A percentile compares a stretch with the other conserved stretches of the same genome.
Evolutionary conservation across 305 asterid species (phyloP).

Genomic region (Euphrasia arctica): DNA sequence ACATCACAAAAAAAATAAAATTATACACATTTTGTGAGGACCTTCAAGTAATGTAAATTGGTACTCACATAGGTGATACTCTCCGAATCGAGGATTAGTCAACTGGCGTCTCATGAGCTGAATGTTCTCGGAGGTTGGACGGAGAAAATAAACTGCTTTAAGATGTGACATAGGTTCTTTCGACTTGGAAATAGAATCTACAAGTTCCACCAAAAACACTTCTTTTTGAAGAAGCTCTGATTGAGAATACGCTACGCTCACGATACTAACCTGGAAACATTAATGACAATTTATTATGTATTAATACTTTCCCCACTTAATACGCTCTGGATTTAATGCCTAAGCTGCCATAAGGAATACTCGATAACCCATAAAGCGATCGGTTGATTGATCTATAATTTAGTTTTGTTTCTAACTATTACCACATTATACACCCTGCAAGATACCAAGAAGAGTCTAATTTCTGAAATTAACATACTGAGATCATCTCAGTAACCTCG

Average conservation of each 20-base stretch:
- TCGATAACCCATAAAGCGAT: background rate
- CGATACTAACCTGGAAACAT: slow-evolving; percentile 83
- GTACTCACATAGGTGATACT: slow-evolving; percentile 91
- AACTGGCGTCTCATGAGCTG: slow-evolving; percentile 85
- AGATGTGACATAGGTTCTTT: slow-evolving; percentile 97
- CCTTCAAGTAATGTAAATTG: slow-evolving; percentile 6
- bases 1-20: slow-evolving; percentile 9
- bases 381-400: background rate
- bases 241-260: slow-evolving; percentile 92
- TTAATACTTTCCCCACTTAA: too few species aligned
- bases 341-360: background rate
- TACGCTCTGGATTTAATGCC: background rate
- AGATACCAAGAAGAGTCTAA: too few species aligned
- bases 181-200: slow-evolving; percentile 90
- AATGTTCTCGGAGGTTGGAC: slow-evolving; percentile 85
- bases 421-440: background rate
- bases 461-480: too few species aligned
- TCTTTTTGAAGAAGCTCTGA: slow-evolving; percentile 98
- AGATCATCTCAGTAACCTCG: slow-evolving; percentile 17
- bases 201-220: slow-evolving; percentile 89
- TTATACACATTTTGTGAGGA: background rate
- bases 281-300: background rate
- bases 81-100: slow-evolving; percentile 88
- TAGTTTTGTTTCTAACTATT: background rate
- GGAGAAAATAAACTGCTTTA: slow-evolving; percentile 94